A percentile compares a stretch with the other conserved stretches of the same genome.
phyloP scores from a whole-genome alignment of 2,329 filamentous ascomycete species.

The Penicillium sp. region DNA sequence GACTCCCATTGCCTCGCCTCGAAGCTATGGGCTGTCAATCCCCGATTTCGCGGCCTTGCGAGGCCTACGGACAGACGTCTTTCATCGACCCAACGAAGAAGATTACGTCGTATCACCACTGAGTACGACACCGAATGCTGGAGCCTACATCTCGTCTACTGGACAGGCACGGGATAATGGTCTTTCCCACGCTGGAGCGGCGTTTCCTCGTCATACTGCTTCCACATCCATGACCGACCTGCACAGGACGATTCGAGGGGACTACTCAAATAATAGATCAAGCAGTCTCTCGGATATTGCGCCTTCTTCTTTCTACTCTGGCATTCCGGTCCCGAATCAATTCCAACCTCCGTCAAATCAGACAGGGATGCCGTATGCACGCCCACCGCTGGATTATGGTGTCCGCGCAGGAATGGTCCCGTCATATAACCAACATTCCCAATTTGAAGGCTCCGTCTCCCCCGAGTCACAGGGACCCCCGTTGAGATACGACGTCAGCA shows the following conservation, averaged over 20 bases:
- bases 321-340: conserved; percentile 27
- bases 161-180: conserved; percentile 27
- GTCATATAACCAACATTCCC: conserved; percentile 27
- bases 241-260: conserved; percentile 25
- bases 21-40: conserved; percentile 36
- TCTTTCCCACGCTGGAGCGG: conserved; percentile 23
- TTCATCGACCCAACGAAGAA: conserved; percentile 32
- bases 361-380: conserved; percentile 24
- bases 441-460: conserved; percentile 32
- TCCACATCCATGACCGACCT: conserved; percentile 27
- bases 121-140: conserved; percentile 33
- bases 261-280: conserved; percentile 29
- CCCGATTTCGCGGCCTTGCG: conserved; percentile 31
- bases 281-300: conserved; percentile 35
- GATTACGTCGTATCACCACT: conserved; percentile 37
- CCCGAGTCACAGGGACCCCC: conserved; percentile 25
- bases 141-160: conserved; percentile 32
- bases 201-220: conserved; percentile 23
- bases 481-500: conserved; percentile 28
- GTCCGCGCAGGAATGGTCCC: conserved; percentile 25
- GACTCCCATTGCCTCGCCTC: conserved; percentile 46
- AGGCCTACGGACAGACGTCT: conserved; percentile 32
- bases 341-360: conserved; percentile 26
- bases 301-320: conserved; percentile 20
- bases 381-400: conserved; percentile 28